Conservation (phyloP, 2,329 filamentous ascomycete species). For the Cryoendolithus antarcticus region DNA sequence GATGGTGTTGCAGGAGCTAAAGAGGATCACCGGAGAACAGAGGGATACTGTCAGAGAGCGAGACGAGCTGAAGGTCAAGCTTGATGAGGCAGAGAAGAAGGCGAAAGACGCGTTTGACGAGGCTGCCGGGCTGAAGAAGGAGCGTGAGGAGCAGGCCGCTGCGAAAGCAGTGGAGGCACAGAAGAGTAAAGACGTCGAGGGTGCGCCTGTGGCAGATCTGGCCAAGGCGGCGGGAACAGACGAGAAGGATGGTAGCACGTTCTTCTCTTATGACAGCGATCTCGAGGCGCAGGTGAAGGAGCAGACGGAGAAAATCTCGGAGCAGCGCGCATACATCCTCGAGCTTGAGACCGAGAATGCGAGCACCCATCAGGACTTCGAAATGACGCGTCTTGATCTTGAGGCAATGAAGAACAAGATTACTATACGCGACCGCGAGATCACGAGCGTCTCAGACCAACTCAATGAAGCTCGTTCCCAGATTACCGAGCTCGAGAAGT, state of each 20-base stretch:
- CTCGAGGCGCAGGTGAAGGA: conserved; percentile 63
- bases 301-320: conserved; percentile 56
- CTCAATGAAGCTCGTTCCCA: conserved; percentile 27
- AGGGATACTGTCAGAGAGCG: conserved; percentile 43
- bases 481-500: conserved; percentile 5
- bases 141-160: conserved; percentile 12
- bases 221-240: conserved; percentile 12
- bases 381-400: conserved; percentile 29
- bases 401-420: conserved; percentile 38
- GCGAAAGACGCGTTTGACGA: conserved; percentile 52
- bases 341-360: conserved; percentile 58
- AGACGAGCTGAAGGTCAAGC: conserved; percentile 65
- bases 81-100: conserved; percentile 55
- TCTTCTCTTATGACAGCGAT: conserved; percentile 89
- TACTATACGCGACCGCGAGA: conserved; percentile 11
- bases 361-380: conserved; percentile 56
- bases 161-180: conserved; percentile 2
- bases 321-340: conserved; percentile 49
- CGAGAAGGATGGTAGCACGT: conserved; percentile 48
- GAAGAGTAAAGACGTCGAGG: conserved; percentile 11
- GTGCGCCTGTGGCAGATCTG: neutral
- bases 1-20: conserved; percentile 90
- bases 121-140: conserved; percentile 41
- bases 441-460: conserved; percentile 19
- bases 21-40: conserved; percentile 55